Evolutionary conservation across 129 eudicot species (phyloP), one percentile per base, ranked within the genome.

Genomic region (Tanacetum coccineum): DNA sequence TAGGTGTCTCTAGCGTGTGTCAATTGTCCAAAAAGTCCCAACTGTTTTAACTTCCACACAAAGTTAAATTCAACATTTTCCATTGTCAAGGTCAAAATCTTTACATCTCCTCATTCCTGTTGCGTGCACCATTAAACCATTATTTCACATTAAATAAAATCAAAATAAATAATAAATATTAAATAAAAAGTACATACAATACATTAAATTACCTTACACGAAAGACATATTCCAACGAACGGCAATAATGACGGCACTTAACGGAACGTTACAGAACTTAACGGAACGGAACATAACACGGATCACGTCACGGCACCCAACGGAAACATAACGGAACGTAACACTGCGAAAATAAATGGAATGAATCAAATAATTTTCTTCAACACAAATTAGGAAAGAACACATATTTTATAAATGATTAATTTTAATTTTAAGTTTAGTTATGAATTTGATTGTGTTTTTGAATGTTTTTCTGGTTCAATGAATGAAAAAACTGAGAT

Each of bases 1-100:
- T 76, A 17, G 70, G 80, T 76, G 80, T 76, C 68, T 76, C 60
- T 68, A 54, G 70, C 75, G 75, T 76, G 75, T 61, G n/a, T 36
- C 9, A 40, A 76, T 13, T 28, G 52, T 75, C 47, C 74, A 57
- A 75, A 66, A 73, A 40, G 65, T 61, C 64, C 68, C 57, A 76
- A 76, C 75, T 61, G 75, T 68, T 76, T 76, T 76, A 76, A 76
- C 80, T 61, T 69, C 52, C 26, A 53, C 30, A 60, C 10, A 75
- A 67, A 52, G 64, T 50, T 2, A 74, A 62, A 28, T 67, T 58
- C 68, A 17, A 51, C 60, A 67, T 67, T 67, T 52, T 26, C 40
- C 61, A 49, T 32, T 44, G 70, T 76, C 75, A 68, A 76, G 75
- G 80, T 76, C 80, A 61, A 76, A 51, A 60, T 60, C 74, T 51